phyloP scores from a whole-genome alignment of 2,329 filamentous ascomycete species.

The Trichoderma semiorbis region DNA sequence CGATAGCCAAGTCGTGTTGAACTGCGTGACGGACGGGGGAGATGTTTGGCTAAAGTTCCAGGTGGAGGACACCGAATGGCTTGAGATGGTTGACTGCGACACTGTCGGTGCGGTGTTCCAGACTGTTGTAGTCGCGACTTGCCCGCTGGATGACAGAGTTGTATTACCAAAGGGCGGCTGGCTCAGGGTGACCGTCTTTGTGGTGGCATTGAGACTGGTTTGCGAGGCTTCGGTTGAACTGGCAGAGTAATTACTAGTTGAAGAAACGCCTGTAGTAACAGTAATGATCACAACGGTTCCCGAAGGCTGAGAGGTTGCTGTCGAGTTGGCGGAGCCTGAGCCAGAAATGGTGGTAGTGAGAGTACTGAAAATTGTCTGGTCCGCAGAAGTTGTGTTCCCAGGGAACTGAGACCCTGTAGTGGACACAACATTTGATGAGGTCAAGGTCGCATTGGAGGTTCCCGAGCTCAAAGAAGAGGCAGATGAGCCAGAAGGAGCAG shows the following conservation, averaged over 20 bases:
- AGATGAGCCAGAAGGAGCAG: not conserved
- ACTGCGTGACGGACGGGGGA: not conserved
- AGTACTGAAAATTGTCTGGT: not conserved
- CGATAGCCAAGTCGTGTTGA: conserved; percentile 14
- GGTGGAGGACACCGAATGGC: not conserved
- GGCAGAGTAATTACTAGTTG: not conserved
- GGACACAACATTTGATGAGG: not conserved
- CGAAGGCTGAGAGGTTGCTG: not conserved
- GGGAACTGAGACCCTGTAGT: conserved; percentile 1
- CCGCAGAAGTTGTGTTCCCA: conserved; percentile 6
- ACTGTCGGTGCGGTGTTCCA: conserved; percentile 11
- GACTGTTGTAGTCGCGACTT: conserved; percentile 6
- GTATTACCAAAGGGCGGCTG: conserved; percentile 23
- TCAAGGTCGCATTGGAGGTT: not conserved
- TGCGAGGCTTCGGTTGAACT: not conserved
- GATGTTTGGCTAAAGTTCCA: not conserved
- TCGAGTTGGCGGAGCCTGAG: not conserved
- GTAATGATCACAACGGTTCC: conserved; percentile 5
- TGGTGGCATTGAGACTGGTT: not conserved
- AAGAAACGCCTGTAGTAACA: not conserved
- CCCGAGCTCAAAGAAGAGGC: not conserved
- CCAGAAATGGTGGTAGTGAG: not conserved
- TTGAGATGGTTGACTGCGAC: conserved; percentile 6
- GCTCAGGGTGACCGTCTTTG: not conserved
- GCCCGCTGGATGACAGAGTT: conserved; percentile 8